phyloP scores from a whole-genome alignment of 228 moss, liverwort and hornwort genomes.

The Sphagnum fallax region DNA sequence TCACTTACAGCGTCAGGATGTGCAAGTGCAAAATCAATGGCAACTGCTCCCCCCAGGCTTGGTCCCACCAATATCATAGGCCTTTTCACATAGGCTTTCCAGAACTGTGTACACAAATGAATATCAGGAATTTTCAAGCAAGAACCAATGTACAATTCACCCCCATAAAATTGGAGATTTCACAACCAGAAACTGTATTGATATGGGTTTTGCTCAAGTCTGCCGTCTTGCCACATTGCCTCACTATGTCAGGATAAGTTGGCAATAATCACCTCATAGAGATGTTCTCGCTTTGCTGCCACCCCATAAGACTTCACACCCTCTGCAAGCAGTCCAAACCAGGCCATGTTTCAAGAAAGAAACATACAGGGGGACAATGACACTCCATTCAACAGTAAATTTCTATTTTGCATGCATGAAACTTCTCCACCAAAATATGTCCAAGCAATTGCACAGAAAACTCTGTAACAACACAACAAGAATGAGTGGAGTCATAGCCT shows the following conservation, averaged over 20 bases:
- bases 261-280: conserved; percentile 48
- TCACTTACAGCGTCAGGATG: conserved; percentile 85
- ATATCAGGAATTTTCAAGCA: neutral
- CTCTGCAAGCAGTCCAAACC: conserved; percentile 29
- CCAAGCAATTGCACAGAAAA: no score
- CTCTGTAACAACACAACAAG: no score
- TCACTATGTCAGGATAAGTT: no score
- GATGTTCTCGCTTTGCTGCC: conserved; percentile 90
- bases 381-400: no score
- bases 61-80: conserved; percentile 88
- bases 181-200: no score
- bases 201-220: no score
- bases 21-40: conserved; percentile 80
- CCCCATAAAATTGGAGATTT: no score
- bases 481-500: no score
- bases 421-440: no score
- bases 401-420: no score
- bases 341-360: neutral
- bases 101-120: conserved; percentile 45
- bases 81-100: conserved; percentile 74
- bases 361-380: neutral
- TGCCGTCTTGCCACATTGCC: no score
- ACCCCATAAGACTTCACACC: conserved; percentile 83
- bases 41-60: conserved; percentile 91
- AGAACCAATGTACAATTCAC: no score